Evolutionary conservation across 805 yeast species (phyloP), one percentile per base, ranked within the genome.

Genomic region (Candida saitoana): DNA sequence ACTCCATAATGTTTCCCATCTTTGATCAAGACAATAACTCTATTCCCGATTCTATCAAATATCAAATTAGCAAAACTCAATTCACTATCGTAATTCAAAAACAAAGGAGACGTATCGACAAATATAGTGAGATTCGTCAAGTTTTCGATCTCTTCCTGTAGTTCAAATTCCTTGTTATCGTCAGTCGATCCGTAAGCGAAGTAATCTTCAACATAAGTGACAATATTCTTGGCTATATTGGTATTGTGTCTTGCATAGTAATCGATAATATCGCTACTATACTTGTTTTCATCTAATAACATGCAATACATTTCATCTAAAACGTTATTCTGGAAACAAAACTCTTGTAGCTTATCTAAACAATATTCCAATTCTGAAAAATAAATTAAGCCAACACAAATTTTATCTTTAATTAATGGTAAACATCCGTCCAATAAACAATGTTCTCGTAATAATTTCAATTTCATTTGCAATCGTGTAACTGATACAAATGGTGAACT

Each of bases 381-480:
- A 24, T 75, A 71, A 4, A 78, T 46, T 4, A 75, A 43, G 0
- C 82, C 83, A 14, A 72, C 67, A 49, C 57, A 65, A 30, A 40
- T 54, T 45, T 46, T 40, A 33, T 59, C 55, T 36, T 63, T 61
- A n/a, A 74, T 51, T 4, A 78, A 55, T 1, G 82, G 76, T 17
- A 78, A 51, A 48, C 79, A 74, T 0, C 80, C 82, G 55, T 78
- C 83, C 17, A 74, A 52, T 37, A 75, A 60, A 3, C 71, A 69
- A 12, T 62, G 59, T 15, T 53, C 49, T 31, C 73, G 78, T n/a
- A 75, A 56, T 6, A 56, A 40, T 2, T 46, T 38, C 25, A 77
- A 50, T 45, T 69, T 69, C 2, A 51, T 33, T 38, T 70, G 56
- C 18, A 77, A 52, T 6, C 47, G 46, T 1, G 59, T 36, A 7